phyloP scores from a whole-genome alignment of 805 yeast species.

The Ogataea allantospora region DNA sequence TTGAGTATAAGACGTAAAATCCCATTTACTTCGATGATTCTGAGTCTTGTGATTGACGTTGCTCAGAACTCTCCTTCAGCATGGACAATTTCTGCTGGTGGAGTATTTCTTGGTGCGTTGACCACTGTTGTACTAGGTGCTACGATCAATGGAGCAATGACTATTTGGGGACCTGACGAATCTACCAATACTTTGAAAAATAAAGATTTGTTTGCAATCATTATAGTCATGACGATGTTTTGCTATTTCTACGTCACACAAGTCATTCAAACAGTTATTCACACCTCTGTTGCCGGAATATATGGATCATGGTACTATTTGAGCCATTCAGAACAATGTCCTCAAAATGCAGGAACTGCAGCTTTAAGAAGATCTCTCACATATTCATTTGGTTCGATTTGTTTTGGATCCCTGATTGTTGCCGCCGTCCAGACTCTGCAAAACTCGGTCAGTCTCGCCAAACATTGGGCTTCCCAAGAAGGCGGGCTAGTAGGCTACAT shows the following conservation, averaged over 20 bases:
- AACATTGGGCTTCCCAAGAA: conserved; percentile 14
- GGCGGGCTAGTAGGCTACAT: conserved; percentile 8
- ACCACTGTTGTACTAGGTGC: neutral
- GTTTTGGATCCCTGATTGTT: conserved; percentile 76
- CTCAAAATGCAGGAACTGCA: conserved; percentile 74
- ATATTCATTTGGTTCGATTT: conserved; percentile 84
- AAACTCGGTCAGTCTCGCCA: conserved; percentile 6
- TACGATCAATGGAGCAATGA: conserved; percentile 5
- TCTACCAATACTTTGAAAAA: conserved; percentile 17
- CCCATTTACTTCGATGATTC: conserved; percentile 25
- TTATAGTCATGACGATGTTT: conserved; percentile 62
- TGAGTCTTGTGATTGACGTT: conserved; percentile 56
- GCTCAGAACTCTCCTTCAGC: conserved; percentile 69
- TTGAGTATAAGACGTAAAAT: conserved; percentile 20
- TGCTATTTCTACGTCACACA: conserved; percentile 81
- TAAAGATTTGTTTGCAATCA: conserved; percentile 13
- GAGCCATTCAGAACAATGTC: conserved; percentile 49
- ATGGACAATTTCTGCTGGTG: conserved; percentile 27
- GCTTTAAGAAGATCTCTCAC: conserved; percentile 76
- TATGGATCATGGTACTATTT: conserved; percentile 92
- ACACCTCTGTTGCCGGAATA: conserved; percentile 77
- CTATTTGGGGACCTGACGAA: conserved; percentile 19
- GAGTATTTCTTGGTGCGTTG: neutral
- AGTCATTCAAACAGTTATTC: conserved; percentile 74
- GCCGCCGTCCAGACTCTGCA: conserved; percentile 53